Base-by-base conservation (phyloP, 1,284 basidiomycete genomes). In the Polyporus tsugae region DNA sequence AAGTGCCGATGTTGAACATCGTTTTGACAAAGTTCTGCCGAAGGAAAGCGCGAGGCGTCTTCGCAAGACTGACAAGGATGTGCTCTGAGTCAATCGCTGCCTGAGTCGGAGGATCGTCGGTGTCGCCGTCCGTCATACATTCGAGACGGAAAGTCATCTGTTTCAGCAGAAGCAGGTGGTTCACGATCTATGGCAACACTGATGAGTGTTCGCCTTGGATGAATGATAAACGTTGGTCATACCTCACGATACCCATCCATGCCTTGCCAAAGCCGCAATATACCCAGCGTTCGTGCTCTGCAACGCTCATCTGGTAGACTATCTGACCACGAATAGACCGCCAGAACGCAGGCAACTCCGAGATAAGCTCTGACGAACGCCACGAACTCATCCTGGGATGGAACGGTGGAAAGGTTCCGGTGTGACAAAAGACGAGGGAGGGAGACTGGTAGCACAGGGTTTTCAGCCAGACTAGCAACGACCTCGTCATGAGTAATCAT, bases 301-400 rank as follows among this genome's bases (percentile, higher is more conserved):
- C 90, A 91, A 19, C 78, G 77, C 66, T 87, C 84, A 69, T 89
- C 86, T 1, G 89, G 89, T n/a, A 92, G 80, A 76, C 90, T 91
- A 74, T 94, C 92, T 22, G 92, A 87, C 90, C 91, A 94, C 7
- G 90, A 90, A 75, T 89, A 90, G n/a, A 92, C 90, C 1, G 88
- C 88, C n/a, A 94, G 78, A 11, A 92, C 87, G 60, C 84, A 84
- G 4, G 89, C 84, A 4, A 93, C 83, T 7, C 92, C 92, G 59
- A 93, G 79, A 69, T 86, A 88, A 0, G 89, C 89, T 68, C 89
- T 84, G 25, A 91, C 80, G 70, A 91, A 89, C 1, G 84, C 80
- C 22, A 92, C 78, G 71, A 93, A 91, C 62, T 89, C 87, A 42
- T 85, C 84, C 75, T 89, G 87, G 2, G 85, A 83, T 35, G 84